Conservation (phyloP, 208 protist genomes). For the Trypanosoma brucei region DNA sequence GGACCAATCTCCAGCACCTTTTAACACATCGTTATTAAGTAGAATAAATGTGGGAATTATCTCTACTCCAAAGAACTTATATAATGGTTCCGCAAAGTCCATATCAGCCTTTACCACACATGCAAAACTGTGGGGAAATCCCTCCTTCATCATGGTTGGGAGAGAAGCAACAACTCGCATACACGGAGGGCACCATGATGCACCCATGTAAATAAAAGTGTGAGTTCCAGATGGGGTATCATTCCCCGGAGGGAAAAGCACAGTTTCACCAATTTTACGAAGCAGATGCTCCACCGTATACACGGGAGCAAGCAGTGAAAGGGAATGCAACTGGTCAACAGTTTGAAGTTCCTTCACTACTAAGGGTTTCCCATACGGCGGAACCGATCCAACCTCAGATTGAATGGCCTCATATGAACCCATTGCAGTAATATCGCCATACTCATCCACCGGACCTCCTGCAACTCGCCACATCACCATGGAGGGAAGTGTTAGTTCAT, state of each 20-base stretch:
- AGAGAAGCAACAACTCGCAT: conserved; percentile 62
- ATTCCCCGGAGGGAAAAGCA: conserved; percentile 12
- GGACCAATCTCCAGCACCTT: conserved; percentile 8
- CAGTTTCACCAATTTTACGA: conserved; percentile 29
- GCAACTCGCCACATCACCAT: conserved; percentile 22
- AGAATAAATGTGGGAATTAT: conserved; percentile 79
- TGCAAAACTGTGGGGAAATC: conserved; percentile 31
- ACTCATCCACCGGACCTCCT: conserved; percentile 37
- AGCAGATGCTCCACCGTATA: conserved; percentile 64
- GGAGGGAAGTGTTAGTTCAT: conserved; percentile 10
- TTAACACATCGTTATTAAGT: conserved; percentile 61
- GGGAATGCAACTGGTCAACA: conserved; percentile 60
- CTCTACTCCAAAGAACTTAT: conserved; percentile 64
- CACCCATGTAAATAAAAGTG: conserved; percentile 68
- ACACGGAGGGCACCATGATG: conserved; percentile 86
- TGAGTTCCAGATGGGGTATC: not conserved
- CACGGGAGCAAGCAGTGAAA: conserved; percentile 53
- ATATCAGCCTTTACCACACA: conserved; percentile 73
- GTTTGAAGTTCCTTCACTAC: conserved; percentile 63
- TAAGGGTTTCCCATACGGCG: conserved; percentile 34
- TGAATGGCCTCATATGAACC: not conserved
- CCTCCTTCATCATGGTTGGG: conserved; percentile 44
- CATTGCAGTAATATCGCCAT: not conserved
- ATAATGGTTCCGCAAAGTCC: conserved; percentile 69
- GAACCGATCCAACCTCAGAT: not conserved